phyloP scores from a whole-genome alignment of 208 protist genomes.

The Herpetomonas tarakana region DNA sequence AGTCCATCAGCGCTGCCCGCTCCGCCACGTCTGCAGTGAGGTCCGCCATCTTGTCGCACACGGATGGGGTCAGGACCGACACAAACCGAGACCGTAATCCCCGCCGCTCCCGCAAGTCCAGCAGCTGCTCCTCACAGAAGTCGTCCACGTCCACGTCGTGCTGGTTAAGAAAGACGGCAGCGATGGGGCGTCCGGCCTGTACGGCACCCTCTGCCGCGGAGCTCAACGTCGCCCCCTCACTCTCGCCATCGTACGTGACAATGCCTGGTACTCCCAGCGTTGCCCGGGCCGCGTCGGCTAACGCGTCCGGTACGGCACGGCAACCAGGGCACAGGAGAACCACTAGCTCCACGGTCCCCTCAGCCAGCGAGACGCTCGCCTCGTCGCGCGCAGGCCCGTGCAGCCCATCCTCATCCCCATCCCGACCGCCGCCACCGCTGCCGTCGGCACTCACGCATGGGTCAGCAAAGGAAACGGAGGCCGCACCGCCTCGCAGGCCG shows the following conservation, averaged over 20 bases:
- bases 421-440: neutral
- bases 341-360: conserved; percentile 26
- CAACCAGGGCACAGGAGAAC: conserved; percentile 38
- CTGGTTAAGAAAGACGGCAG: neutral
- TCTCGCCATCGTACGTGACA: neutral
- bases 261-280: conserved; percentile 19
- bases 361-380: conserved; percentile 18
- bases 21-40: neutral
- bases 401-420: neutral
- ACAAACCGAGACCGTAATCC: conserved; percentile 6
- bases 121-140: conserved; percentile 44
- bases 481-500: conserved; percentile 19
- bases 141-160: conserved; percentile 18
- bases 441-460: neutral
- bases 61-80: conserved; percentile 12
- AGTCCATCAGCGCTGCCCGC: conserved; percentile 5
- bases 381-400: neutral
- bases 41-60: conserved; percentile 7
- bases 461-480: no score
- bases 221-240: neutral
- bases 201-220: neutral
- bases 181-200: neutral
- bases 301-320: conserved; percentile 10
- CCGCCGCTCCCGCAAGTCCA: conserved; percentile 27
- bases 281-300: neutral